Conservation (phyloP, 2,329 filamentous ascomycete genomes). For the Epicoccum sorghinum region DNA sequence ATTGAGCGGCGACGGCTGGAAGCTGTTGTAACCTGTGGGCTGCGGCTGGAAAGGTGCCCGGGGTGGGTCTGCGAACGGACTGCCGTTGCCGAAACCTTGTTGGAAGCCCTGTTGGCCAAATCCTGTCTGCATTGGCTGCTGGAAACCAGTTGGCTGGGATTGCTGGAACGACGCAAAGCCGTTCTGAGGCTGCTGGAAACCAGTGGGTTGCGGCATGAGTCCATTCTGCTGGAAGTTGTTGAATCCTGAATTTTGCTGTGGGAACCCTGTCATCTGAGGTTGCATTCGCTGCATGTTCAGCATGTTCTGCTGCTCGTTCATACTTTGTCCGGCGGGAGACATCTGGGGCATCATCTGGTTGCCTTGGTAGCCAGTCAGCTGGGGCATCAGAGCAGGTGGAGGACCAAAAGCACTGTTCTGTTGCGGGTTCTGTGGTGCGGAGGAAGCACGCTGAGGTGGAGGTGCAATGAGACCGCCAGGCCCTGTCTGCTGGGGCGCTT, state of each 20-base stretch:
- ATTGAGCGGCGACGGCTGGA: conserved; percentile 48
- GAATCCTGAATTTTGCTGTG: conserved; percentile 42
- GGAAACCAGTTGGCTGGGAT: conserved; percentile 50
- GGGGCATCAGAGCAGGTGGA: conserved; percentile 77
- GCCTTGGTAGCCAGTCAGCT: conserved; percentile 73
- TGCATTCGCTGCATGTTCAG: conserved; percentile 46
- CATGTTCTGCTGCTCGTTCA: conserved; percentile 65
- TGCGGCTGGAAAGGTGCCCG: conserved; percentile 52
- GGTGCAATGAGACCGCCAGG: conserved; percentile 72
- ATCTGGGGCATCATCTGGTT: conserved; percentile 62
- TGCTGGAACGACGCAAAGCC: conserved; percentile 51
- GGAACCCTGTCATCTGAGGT: conserved; percentile 50
- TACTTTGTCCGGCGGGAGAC: conserved; percentile 75
- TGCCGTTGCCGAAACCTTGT: conserved; percentile 54
- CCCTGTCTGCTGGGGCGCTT: conserved; percentile 68
- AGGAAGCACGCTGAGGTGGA: conserved; percentile 80
- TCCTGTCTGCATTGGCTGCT: conserved; percentile 57
- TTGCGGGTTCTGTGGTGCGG: conserved; percentile 77
- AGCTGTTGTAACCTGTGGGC: conserved; percentile 48
- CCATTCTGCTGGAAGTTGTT: conserved; percentile 42
- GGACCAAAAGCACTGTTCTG: conserved; percentile 73
- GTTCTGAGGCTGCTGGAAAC: conserved; percentile 56
- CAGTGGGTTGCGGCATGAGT: conserved; percentile 48
- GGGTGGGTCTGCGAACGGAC: conserved; percentile 62
- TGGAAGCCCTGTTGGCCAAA: conserved; percentile 34